Evolutionary conservation across 371 early-diverging fungal species (phyloP).

Genomic region (Mortierella sp.): DNA sequence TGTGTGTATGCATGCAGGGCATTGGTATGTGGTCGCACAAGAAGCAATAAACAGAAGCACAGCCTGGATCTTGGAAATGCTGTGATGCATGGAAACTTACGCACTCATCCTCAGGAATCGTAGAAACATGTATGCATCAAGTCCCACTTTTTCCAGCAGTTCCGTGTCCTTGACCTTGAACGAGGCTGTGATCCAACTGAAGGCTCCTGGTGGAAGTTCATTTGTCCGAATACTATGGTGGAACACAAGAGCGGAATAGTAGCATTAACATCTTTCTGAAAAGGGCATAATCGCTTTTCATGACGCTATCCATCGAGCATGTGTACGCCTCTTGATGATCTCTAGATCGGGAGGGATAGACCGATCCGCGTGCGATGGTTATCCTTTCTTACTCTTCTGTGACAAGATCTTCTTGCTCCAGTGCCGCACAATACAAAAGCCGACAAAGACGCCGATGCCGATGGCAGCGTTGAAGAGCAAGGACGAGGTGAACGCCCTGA

Average conservation of each 20-base stretch:
- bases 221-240: slow-evolving; percentile 66
- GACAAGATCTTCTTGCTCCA: slow-evolving; percentile 70
- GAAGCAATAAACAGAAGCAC: too few relatives aligned
- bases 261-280: background rate
- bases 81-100: slow-evolving; percentile 27
- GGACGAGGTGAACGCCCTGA: slow-evolving; percentile 72
- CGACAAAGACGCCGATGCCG: slow-evolving; percentile 62
- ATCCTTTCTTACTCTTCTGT: slow-evolving; percentile 62
- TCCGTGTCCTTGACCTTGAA: slow-evolving; percentile 67
- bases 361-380: background rate
- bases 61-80: too few relatives aligned
- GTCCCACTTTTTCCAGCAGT: slow-evolving; percentile 69
- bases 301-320: too few relatives aligned
- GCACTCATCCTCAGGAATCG: slow-evolving; percentile 73
- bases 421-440: slow-evolving; percentile 70
- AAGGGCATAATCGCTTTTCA: too few relatives aligned
- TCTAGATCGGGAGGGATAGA: background rate
- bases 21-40: too few relatives aligned
- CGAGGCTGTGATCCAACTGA: slow-evolving; percentile 71
- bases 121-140: slow-evolving; percentile 85
- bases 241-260: background rate
- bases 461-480: slow-evolving; percentile 73
- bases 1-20: too few relatives aligned
- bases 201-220: slow-evolving; percentile 59
- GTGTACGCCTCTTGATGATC: background rate